Evolutionary conservation across 1,139 yeast genomes (phyloP).

Genomic region (Pichiaceae sp.): DNA sequence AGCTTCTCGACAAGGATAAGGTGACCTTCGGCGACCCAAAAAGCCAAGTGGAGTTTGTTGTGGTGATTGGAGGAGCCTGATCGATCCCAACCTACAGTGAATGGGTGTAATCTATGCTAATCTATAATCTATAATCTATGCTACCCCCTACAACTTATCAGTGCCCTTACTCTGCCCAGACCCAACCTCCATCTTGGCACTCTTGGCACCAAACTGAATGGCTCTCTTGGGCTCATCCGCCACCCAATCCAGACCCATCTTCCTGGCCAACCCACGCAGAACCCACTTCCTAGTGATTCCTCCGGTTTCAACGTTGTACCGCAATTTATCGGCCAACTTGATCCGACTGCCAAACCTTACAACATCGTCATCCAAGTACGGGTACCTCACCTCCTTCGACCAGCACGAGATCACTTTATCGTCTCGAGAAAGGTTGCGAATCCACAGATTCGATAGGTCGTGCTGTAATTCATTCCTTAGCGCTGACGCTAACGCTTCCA

Average conservation of each 20-base stretch:
- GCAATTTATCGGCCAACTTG: slow-evolving; percentile 26
- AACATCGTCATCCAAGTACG: slow-evolving; percentile 65
- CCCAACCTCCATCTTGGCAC: slow-evolving; percentile 85
- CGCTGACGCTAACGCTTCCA: slow-evolving; percentile 22
- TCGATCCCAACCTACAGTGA: background rate
- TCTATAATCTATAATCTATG: background rate
- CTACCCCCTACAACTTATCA: slow-evolving; percentile 27
- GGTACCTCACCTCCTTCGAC: slow-evolving; percentile 90
- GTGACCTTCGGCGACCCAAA: slow-evolving; percentile 33
- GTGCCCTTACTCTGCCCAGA: slow-evolving; percentile 61
- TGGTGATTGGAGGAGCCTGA: slow-evolving; percentile 7
- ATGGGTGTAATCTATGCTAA: background rate
- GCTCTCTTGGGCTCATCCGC: slow-evolving; percentile 83
- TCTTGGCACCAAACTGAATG: slow-evolving; percentile 90
- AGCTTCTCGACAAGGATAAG: slow-evolving; percentile 39
- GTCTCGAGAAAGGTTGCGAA: slow-evolving; percentile 80
- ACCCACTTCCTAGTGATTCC: slow-evolving; percentile 48
- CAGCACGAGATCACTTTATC: slow-evolving; percentile 79
- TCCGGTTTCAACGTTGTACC: slow-evolving; percentile 23
- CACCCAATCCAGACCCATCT: slow-evolving; percentile 47
- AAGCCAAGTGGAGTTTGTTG: slow-evolving; percentile 17
- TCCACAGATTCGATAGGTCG: slow-evolving; percentile 69
- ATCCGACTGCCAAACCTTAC: slow-evolving; percentile 28
- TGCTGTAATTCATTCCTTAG: slow-evolving; percentile 48
- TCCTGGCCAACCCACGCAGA: slow-evolving; percentile 53